Percentiles rank a stretch among this genome's conserved stretches.
Conservation (phyloP, 2,329 filamentous ascomycete species). For the Knoxdaviesia proteae region DNA sequence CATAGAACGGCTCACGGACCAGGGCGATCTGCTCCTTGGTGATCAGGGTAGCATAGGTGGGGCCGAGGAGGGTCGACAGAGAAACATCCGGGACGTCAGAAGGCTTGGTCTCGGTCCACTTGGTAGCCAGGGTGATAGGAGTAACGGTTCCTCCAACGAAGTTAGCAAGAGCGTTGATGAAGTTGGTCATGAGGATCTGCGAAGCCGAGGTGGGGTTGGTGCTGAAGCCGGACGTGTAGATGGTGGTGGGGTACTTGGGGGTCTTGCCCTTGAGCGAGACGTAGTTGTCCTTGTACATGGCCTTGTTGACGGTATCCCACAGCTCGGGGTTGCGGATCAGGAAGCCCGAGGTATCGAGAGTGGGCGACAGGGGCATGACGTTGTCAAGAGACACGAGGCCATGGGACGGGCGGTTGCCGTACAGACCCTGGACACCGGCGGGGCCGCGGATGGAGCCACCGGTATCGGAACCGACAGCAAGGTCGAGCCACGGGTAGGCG, state of each 20-base stretch:
- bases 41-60: constrained; percentile 16
- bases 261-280: constrained; percentile 8
- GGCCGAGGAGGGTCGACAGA: constrained; percentile 10
- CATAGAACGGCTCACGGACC: constrained; percentile 17
- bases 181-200: constrained; percentile 9
- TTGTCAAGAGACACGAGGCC: constrained; percentile 17
- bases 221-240: constrained; percentile 13
- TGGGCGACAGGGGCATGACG: constrained; percentile 19
- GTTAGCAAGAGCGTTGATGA: constrained; percentile 9
- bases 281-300: constrained; percentile 14
- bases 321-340: constrained; percentile 15
- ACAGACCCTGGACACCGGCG: constrained; percentile 19
- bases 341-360: constrained; percentile 23
- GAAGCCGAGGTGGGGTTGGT: constrained; percentile 4
- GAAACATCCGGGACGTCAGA: constrained; percentile 4
- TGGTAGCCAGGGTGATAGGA: constrained; percentile 7
- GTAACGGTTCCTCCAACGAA: constrained; percentile 8
- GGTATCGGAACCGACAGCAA: constrained; percentile 22
- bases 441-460: constrained; percentile 25
- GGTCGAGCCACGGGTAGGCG: constrained; percentile 23
- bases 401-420: constrained; percentile 22
- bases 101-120: constrained; percentile 10
- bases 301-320: constrained; percentile 14
- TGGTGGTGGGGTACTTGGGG: constrained; percentile 11
- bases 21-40: constrained; percentile 16